phyloP scores from a whole-genome alignment of 2,329 filamentous ascomycete species.

The Penicillium sp. region DNA sequence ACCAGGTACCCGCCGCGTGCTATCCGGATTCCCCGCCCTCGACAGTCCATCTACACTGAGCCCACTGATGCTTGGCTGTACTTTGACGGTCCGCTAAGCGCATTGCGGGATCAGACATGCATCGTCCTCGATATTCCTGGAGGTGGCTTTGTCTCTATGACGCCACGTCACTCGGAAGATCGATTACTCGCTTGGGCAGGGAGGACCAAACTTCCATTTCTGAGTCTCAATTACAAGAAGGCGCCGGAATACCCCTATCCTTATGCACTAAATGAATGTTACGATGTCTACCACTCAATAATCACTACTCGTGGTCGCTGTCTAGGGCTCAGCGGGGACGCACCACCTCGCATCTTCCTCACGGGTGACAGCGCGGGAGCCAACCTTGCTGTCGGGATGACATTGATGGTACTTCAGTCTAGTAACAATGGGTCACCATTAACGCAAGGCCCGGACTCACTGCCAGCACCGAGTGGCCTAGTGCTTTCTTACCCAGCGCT shows the following conservation, averaged over 20 bases:
- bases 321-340: slow-evolving; percentile 72
- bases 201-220: slow-evolving; percentile 82
- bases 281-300: slow-evolving; percentile 79
- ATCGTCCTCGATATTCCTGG: slow-evolving; percentile 89
- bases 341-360: slow-evolving; percentile 70
- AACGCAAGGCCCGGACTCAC: slow-evolving; percentile 60
- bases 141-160: slow-evolving; percentile 96
- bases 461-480: slow-evolving; percentile 79
- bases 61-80: slow-evolving; percentile 89
- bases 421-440: slow-evolving; percentile 61
- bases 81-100: slow-evolving; percentile 83
- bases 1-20: slow-evolving; percentile 81
- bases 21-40: slow-evolving; percentile 81
- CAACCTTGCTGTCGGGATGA: slow-evolving; percentile 78
- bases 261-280: slow-evolving; percentile 85
- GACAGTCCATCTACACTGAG: slow-evolving; percentile 79
- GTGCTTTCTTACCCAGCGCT: slow-evolving; percentile 87
- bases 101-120: slow-evolving; percentile 75
- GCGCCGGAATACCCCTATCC: slow-evolving; percentile 85
- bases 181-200: slow-evolving; percentile 92
- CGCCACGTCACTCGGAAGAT: slow-evolving; percentile 91
- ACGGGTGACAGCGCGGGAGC: slow-evolving; percentile 83
- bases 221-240: slow-evolving; percentile 91
- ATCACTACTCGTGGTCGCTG: slow-evolving; percentile 74
- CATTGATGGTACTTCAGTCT: slow-evolving; percentile 87